Base-by-base conservation (phyloP, 2,329 filamentous ascomycete genomes). In the Aspergillus niger region DNA sequence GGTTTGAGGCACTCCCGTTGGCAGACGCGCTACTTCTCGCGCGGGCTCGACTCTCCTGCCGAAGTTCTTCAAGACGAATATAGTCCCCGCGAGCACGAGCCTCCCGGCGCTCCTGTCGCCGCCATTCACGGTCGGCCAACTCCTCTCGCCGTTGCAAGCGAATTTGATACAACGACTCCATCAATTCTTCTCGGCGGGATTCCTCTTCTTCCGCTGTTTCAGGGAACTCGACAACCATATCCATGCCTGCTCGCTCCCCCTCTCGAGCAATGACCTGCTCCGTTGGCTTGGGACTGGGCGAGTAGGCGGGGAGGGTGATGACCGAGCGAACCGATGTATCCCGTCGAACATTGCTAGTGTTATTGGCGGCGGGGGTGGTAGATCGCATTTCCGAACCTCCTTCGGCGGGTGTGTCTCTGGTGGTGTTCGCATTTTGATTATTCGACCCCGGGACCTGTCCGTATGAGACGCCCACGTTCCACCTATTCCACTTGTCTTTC, bases 151-250 rank as follows among this genome's bases (percentile, higher is more conserved):
- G 86, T 17, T 91, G 87, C 11, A 91, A 73, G 11, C 95, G 89
- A 61, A 98, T 94, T 74, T 96, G 92, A 74, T 96, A 98, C 43
- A 98, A 77, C 0, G 91, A 86, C 63, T 95, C 91, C 95, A 98
- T 98, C 75, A 97, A 91, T 28, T 91, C 86, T 64, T 98, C 92
- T 11, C 95, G 85, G 56, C 92, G 80, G 2, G 79, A 77, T 73
- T 96, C 92, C 65, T 96, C 87, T 57, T 92, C 90, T 55, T 96
- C 91, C 8, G 82, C 84, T 0, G 89, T 91, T 71, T 91, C 89
- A 0, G 93, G 93, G 66, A 91, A 86, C 74, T 97, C 93, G 11
- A 98, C 79, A 0, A 99, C 92, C 3, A 91, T 86, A 69, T 99
- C 95, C 68, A 99, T 92, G 7, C 95, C 95, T 56, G 85, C 94